These are phyloP conservation scores for Vigna hirtella DNA, from an alignment of 306 rosid species.

Conservation along the genomic window DNA sequence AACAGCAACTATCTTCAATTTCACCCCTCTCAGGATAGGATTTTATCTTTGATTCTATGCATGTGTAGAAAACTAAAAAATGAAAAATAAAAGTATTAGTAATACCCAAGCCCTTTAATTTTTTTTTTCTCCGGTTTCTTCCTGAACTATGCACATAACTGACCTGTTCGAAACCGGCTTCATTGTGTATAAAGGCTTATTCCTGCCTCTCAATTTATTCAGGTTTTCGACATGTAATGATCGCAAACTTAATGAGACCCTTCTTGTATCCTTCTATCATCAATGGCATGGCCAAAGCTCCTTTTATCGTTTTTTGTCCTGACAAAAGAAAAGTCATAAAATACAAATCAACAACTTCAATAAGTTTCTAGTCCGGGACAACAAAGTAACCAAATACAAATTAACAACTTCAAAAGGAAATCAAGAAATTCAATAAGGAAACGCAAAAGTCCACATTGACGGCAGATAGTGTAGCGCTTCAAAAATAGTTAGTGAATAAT, in stretches of 20 bases:
- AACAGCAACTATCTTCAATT: background rate
- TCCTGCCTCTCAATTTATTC: conserved; percentile 25
- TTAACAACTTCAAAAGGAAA: background rate
- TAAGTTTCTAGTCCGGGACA: background rate
- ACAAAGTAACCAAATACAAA: background rate
- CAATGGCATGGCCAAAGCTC: conserved; percentile 94
- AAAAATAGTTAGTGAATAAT: background rate
- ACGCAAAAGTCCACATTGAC: background rate
- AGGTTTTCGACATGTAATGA: conserved; percentile 81
- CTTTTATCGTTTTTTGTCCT: conserved; percentile 81
- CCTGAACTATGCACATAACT: background rate
- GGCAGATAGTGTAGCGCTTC: background rate
- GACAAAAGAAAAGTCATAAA: conserved; percentile 20
- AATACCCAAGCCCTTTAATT: background rate
- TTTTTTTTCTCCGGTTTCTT: background rate
- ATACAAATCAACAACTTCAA: conserved; percentile 1
- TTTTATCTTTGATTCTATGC: conserved; percentile 1
- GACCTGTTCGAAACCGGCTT: background rate
- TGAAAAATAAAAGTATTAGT: background rate
- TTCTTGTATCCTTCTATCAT: conserved; percentile 91
- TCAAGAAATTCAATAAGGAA: background rate
- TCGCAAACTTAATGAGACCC: conserved; percentile 76
- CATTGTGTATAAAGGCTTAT: background rate
- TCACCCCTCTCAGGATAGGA: background rate
- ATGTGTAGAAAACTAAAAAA: background rate